Evolutionary conservation across 2,329 filamentous ascomycete genomes (phyloP).

Genomic region (Cladorrhinum sp.): DNA sequence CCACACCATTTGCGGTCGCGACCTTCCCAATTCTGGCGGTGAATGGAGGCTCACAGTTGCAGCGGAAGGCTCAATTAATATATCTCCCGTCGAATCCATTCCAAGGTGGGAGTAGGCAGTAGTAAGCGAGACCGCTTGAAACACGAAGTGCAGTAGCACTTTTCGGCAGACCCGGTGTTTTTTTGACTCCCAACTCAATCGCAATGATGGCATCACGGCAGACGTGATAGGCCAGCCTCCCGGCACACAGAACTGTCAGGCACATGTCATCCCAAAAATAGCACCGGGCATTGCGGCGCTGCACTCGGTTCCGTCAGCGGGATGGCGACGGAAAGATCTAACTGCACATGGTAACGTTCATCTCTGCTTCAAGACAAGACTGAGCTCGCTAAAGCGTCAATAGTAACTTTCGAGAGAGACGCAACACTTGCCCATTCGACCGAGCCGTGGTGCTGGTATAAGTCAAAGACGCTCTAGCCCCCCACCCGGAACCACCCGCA

Average conservation of each 20-base stretch:
- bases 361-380: background rate
- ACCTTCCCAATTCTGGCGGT: conserved; percentile 16
- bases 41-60: conserved; percentile 14
- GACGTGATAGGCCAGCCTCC: background rate
- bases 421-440: background rate
- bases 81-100: conserved; percentile 13
- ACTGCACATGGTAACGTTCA: background rate
- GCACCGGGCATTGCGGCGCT: conserved; percentile 8
- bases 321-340: background rate
- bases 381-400: background rate
- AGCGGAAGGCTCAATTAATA: conserved; percentile 12
- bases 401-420: background rate
- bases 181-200: background rate
- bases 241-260: conserved; percentile 1
- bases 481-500: background rate
- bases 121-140: conserved; percentile 15
- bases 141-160: conserved; percentile 8
- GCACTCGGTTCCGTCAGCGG: conserved; percentile 12
- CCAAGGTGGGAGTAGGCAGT: background rate
- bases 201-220: background rate
- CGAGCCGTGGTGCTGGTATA: background rate
- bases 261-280: conserved; percentile 17
- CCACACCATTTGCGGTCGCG: background rate
- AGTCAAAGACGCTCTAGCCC: background rate
- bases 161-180: conserved; percentile 5